Evolutionary conservation across 2,329 filamentous ascomycete genomes (phyloP), one percentile per base, ranked within the genome.

Genomic region (Sporothrix dimorphospora): DNA sequence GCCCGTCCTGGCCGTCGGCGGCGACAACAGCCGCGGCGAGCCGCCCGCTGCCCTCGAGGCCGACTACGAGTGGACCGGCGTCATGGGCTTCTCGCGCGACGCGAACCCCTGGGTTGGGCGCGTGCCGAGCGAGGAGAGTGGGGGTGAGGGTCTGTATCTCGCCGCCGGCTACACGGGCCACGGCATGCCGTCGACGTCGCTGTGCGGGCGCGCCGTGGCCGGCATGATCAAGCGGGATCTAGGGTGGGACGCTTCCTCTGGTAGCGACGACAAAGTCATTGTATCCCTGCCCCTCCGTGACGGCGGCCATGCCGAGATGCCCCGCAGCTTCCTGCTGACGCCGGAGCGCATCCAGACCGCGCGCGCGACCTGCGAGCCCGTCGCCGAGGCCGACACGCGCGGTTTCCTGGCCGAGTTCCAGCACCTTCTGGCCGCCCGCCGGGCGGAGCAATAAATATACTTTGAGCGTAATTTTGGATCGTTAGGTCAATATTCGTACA

Each of bases 71-170:
- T 95, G 92, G 92, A 92, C 91, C 1, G 92, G 92, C 0, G 91
- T 94, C 75, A 94, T 94, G 92, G 92, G 90, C 0, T 94, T 89
- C 79, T 89, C 88, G 40, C 82, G 89, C 7, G 92, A 94, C 78
- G 82, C 85, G 0, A 80, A 86, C 68, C 91, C 92, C 0, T 94
- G 90, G 89, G 90, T 94, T 1, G 92, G 92, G 0, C 80, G 82
- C 11, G 87, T 94, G n/a, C 89, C 90, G 0, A 30, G 81, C 86
- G 30, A 27, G 16, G 9, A 45, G 19, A 38, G 34, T 21, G 47
- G 34, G 5, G 88, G 85, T n/a, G 82, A 80, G 21, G 89, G 90
- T 0, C 75, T 93, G 70, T 93, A 85, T 82, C 75, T 93, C 14
- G 86, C 86, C 73, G 90, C 85, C 2, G 91, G 90, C 3, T 93